Evolutionary conservation across 306 rosid genomes (phyloP), one percentile per base, ranked within the genome.

Genomic region (Gillenia trifoliata): DNA sequence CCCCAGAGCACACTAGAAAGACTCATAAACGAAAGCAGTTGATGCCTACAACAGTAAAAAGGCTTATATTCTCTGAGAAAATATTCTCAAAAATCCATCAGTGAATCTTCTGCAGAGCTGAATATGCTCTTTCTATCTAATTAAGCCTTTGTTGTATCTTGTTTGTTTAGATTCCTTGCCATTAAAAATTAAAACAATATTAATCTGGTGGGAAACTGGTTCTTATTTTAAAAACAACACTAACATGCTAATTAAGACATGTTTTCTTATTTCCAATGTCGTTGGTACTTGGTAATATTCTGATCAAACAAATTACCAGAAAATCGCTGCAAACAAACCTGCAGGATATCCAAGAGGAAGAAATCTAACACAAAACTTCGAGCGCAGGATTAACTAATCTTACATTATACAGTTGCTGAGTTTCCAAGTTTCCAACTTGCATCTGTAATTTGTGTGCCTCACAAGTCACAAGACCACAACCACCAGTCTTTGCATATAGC

Each of bases 101-200:
- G 22, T 71, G 65, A 38, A 33, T 71, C 23, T 71, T 71, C 33
- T 71, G 33, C 52, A 54, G 4, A 55, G 34, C 28, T 55, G 75
- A 55, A 55, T 55, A 22, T 55, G 65, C 75, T 22, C 31, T 10
- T 34, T 22, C 50, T 50, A 30, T 52, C 62, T 34, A n/a, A n/a
- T 47, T 12, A 47, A 47, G 33, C 34, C 75, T 0, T 30, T 57
- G 26, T 71, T 36, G 55, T 54, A 70, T 71, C 75, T 54, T 33
- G 33, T 45, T 61, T 71, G 52, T 55, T 33, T 33, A 33, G 75
- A 71, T 54, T 54, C 75, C 75, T 23, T 4, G 54, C 64, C 33
- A n/a, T 23, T 54, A 12, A 33, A 70, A 69, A 69, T 62, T 17
- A 13, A 69, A 69, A 17, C 30, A 11, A 36, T 8, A 8, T 29